Conservation (phyloP, 2,329 filamentous ascomycete genomes). For the Fusarium continuum region DNA sequence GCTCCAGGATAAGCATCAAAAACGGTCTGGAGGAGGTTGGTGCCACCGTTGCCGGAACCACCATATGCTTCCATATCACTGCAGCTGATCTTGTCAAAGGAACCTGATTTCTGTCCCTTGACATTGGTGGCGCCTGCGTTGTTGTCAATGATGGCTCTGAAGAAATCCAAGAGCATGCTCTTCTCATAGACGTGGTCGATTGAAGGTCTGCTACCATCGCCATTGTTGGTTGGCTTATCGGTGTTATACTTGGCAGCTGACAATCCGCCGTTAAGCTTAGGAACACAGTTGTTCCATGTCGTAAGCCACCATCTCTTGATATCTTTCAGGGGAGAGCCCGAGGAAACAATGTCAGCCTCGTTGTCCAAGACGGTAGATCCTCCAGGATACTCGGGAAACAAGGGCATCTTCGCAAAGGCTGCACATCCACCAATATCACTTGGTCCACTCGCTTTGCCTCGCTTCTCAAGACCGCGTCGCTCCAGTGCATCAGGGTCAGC, state of each 20-base stretch:
- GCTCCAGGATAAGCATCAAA: constrained; percentile 4
- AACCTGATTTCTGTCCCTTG: not conserved
- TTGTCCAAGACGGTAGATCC: not conserved
- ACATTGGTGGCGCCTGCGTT: not conserved
- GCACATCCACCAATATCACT: not conserved
- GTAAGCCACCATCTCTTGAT: constrained; percentile 1
- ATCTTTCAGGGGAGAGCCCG: not conserved
- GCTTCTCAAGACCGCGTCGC: not conserved
- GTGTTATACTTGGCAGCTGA: not conserved
- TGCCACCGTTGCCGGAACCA: not conserved
- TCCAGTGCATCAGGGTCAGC: not conserved
- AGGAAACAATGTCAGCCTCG: not conserved
- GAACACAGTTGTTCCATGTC: not conserved
- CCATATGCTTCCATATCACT: constrained; percentile 6
- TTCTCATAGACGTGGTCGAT: constrained; percentile 29
- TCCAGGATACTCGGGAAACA: not conserved
- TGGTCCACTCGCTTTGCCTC: not conserved
- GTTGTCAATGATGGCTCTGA: not conserved
- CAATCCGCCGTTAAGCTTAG: not conserved
- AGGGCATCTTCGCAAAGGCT: not conserved
- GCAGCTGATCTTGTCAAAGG: constrained; percentile 10
- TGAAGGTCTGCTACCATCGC: not conserved
- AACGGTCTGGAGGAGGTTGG: not conserved
- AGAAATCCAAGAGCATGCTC: constrained; percentile 19
- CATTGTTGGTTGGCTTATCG: not conserved